Base-by-base conservation (phyloP, 768 basidiomycete species). In the Mycena capillaripes region DNA sequence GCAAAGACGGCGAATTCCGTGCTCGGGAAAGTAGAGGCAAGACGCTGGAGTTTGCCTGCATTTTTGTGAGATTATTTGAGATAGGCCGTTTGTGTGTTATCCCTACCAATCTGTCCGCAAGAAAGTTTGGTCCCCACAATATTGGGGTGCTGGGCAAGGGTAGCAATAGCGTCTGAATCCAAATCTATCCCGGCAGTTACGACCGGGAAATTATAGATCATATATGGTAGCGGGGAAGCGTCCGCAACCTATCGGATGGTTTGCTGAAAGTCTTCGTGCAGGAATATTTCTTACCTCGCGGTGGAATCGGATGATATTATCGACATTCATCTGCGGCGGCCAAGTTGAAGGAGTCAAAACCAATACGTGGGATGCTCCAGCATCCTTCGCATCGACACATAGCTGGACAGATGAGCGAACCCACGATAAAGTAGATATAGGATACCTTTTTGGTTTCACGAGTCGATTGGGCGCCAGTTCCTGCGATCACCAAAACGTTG, bases 51-150 rank as follows among this genome's bases (percentile, higher is more conserved):
- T 80, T 96, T 97, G 25, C 74, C 73, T 74, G 69, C 3, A 64
- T 48, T 25, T 4, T 21, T 11, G 55, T 63, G 27, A 73, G 55
- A 34, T 61, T 50, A 19, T 16, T 12, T 4, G 27, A 6, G 46
- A 42, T 10, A 40, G n/a, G 48, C 38, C 38, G 38, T 38, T 14
- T 10, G 23, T 23, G 27, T 2, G 32, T 8, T 53, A 10, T 16
- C 34, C 40, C 48, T 44, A 71, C 95, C 94, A 68, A 97, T 90
- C 75, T 91, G 92, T 6, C 92, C 95, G 79, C 95, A 96, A 36
- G 95, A 96, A 27, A 97, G 86, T 82, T 94, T 96, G 60, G 89
- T 91, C 69, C 95, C 95, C 70, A 96, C 92, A 74, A 95, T 94
- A 82, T 96, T 96, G 8, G 93, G 93, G 79, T 95, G 95, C 53